phyloP scores from a whole-genome alignment of 805 yeast species.

The Peterozyma xylosa region DNA sequence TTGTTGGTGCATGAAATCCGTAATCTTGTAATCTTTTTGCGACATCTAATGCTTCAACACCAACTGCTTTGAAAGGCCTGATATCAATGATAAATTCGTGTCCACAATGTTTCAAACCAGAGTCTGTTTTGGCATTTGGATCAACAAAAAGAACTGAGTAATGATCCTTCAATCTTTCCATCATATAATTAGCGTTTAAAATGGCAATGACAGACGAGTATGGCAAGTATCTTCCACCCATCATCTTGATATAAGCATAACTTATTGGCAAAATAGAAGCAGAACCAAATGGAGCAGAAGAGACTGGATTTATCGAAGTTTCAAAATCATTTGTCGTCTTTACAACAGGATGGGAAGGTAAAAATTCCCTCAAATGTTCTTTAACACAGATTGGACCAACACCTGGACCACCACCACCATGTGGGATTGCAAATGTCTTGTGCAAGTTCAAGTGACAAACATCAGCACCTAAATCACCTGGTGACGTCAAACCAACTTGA shows the following conservation, averaged over 20 bases:
- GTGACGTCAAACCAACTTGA: conserved; percentile 94
- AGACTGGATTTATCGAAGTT: conserved; percentile 61
- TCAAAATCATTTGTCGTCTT: conserved; percentile 31
- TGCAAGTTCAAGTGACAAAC: conserved; percentile 96
- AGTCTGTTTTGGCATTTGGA: conserved; percentile 28
- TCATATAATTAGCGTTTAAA: conserved; percentile 95
- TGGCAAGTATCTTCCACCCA: conserved; percentile 82
- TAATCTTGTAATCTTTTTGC: conserved; percentile 97
- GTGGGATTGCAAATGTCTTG: conserved; percentile 96
- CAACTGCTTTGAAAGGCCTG: conserved; percentile 71
- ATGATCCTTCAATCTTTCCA: conserved; percentile 60
- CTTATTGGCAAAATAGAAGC: conserved; percentile 91
- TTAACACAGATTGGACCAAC: conserved; percentile 97
- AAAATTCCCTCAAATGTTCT: conserved; percentile 66
- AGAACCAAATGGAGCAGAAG: conserved; percentile 94
- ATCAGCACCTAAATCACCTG: conserved; percentile 97
- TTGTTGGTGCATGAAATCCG: conserved; percentile 98
- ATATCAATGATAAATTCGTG: conserved; percentile 94
- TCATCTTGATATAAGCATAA: conserved; percentile 89
- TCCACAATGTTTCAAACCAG: conserved; percentile 71
- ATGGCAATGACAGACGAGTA: conserved; percentile 86
- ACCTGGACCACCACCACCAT: conserved; percentile 99
- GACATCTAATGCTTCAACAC: conserved; percentile 91
- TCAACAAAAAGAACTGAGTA: conserved; percentile 74
- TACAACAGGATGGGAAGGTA: conserved; percentile 71